These are phyloP conservation scores for Globisporangium solare DNA, from an alignment of 352 stramenopile species.

Conservation along the genomic window DNA sequence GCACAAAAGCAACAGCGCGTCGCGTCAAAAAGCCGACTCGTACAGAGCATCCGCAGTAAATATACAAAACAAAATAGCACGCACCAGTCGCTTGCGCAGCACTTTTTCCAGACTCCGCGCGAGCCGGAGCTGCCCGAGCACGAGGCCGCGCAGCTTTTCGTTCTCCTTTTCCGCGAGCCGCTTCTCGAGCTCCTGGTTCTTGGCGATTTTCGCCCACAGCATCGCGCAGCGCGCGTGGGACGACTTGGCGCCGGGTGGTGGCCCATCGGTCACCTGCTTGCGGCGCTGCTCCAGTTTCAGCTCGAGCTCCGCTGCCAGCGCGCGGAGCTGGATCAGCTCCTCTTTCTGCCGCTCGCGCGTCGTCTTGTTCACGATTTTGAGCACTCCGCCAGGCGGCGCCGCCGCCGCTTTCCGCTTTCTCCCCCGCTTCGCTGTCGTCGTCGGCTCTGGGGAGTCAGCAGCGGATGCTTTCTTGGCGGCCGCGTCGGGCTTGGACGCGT, in stretches of 20 bases:
- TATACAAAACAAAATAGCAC: neutral
- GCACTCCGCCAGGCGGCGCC: neutral
- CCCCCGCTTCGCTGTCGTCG: no score
- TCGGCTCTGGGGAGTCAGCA: no score
- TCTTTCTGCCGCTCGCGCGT: slow-evolving; percentile 21
- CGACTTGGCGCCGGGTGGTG: neutral
- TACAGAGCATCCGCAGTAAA: no score
- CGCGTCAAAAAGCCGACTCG: no score
- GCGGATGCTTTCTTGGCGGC: no score
- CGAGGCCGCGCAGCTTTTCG: slow-evolving; percentile 11
- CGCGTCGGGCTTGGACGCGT: no score
- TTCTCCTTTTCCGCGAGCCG: slow-evolving; percentile 8
- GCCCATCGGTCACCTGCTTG: neutral
- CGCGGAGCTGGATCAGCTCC: slow-evolving; percentile 27
- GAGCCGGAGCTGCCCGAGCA: slow-evolving; percentile 11
- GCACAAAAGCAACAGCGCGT: neutral
- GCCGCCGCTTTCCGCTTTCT: neutral
- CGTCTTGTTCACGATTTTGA: slow-evolving; percentile 12
- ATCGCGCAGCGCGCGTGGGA: slow-evolving; percentile 12
- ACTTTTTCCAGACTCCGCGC: slow-evolving; percentile 14
- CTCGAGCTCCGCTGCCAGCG: slow-evolving; percentile 24
- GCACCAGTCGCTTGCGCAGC: slow-evolving; percentile 16
- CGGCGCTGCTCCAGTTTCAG: slow-evolving; percentile 15
- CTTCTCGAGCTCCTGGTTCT: slow-evolving; percentile 15
- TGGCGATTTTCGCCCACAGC: slow-evolving; percentile 16